Conservation (phyloP, 495 filamentous ascomycete genomes). For the Aspergillus taichungensis region DNA sequence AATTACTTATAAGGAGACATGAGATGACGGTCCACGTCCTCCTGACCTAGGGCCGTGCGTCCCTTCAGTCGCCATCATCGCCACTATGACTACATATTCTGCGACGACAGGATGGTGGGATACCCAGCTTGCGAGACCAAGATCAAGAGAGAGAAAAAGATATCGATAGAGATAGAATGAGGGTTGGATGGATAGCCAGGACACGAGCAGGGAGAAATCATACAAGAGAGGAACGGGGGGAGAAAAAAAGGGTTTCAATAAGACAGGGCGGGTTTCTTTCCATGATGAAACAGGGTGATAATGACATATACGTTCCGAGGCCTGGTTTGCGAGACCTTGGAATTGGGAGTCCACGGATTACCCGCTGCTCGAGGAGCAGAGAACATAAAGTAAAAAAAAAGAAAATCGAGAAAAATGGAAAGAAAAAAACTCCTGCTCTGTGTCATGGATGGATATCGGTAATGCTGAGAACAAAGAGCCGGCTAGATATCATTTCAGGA, state of each 20-base stretch:
- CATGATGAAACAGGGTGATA: constrained; percentile 2
- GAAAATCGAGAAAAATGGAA: constrained; percentile 5
- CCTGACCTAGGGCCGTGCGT: constrained; percentile 16
- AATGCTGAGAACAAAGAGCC: constrained; percentile 28
- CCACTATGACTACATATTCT: constrained; percentile 29
- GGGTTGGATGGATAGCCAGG: constrained; percentile 4
- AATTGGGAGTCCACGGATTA: constrained; percentile 3
- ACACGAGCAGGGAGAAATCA: constrained; percentile 6
- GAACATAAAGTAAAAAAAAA: constrained; percentile 2
- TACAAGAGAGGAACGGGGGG: neutral
- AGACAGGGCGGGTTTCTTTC: constrained; percentile 5
- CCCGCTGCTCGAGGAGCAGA: constrained; percentile 4
- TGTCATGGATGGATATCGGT: constrained; percentile 31
- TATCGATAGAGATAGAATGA: constrained; percentile 4
- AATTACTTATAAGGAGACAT: constrained; percentile 34
- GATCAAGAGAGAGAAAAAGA: constrained; percentile 11
- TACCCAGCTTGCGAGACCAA: constrained; percentile 36
- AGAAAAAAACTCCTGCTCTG: constrained; percentile 22
- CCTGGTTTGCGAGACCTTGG: too few species aligned
- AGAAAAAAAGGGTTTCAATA: neutral
- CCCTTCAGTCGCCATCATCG: constrained; percentile 1
- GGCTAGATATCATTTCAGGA: constrained; percentile 38
- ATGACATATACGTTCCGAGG: neutral
- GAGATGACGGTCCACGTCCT: constrained; percentile 31
- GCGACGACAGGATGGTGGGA: constrained; percentile 29